phyloP scores from a whole-genome alignment of 2,329 filamentous ascomycete genomes.

The Drechslerella dactyloides region DNA sequence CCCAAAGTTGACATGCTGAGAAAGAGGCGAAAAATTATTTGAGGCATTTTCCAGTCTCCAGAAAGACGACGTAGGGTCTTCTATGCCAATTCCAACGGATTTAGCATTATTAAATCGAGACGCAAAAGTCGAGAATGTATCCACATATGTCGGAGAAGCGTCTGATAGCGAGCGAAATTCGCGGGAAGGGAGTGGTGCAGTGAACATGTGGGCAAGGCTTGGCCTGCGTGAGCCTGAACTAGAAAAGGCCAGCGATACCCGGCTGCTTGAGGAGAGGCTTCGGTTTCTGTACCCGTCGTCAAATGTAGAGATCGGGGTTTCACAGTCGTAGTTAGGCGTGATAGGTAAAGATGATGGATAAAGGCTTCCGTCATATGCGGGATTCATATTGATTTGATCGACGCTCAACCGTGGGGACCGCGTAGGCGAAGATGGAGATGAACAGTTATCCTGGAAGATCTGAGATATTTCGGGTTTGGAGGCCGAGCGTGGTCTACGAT shows the following conservation, averaged over 20 bases:
- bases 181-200: slow-evolving; percentile 40
- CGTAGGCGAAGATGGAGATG: slow-evolving; percentile 54
- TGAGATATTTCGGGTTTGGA: slow-evolving; percentile 54
- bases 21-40: slow-evolving; percentile 44
- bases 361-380: slow-evolving; percentile 46
- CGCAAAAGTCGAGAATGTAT: slow-evolving; percentile 43
- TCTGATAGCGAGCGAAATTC: slow-evolving; percentile 49
- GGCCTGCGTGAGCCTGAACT: slow-evolving; percentile 53
- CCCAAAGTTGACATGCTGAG: slow-evolving; percentile 48
- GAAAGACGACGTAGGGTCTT: slow-evolving; percentile 44
- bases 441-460: slow-evolving; percentile 53
- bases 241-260: slow-evolving; percentile 52
- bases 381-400: slow-evolving; percentile 48
- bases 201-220: slow-evolving; percentile 54
- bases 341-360: slow-evolving; percentile 54
- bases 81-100: slow-evolving; percentile 40
- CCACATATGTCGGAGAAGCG: slow-evolving; percentile 44
- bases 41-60: slow-evolving; percentile 49
- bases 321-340: slow-evolving; percentile 54
- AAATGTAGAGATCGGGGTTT: slow-evolving; percentile 50
- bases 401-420: slow-evolving; percentile 50
- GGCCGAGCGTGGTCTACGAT: slow-evolving; percentile 54
- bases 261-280: slow-evolving; percentile 50
- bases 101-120: slow-evolving; percentile 36
- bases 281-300: slow-evolving; percentile 52